Base-by-base conservation (phyloP, 1,284 basidiomycete species). In the Coniferiporia sulphurascens region DNA sequence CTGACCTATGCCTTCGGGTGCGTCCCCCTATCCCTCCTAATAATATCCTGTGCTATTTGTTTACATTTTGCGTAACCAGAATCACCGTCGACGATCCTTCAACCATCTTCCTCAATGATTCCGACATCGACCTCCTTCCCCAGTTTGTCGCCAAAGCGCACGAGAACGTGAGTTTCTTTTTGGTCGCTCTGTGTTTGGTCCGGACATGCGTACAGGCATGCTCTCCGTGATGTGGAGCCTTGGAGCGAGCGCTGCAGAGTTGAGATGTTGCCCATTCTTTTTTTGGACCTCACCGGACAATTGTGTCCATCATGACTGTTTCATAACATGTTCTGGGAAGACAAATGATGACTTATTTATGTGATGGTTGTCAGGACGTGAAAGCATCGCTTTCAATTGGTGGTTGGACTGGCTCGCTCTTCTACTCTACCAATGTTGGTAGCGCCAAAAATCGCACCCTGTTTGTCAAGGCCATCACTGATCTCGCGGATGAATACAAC, bases 341-440 rank as follows among this genome's bases (percentile, higher is more conserved):
- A 27, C 5, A 5, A 62, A 55, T 46, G 35, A 49, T 44, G 49
- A 56, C 48, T 38, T 13, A 15, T 58, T 34, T 43, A 58, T 41
- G 55, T 41, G 27, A 12, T 43, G 52, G 19, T 53, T 66, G 82
- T 75, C 76, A 79, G 60, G 74, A 75, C 60, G 89, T 93, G 46
- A 79, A 82, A 62, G 89, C 94, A 15, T 74, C 86, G 58, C 74
- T 95, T 46, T 89, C 91, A 46, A 80, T 97, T 49, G 94, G 94
- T 57, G 94, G 94, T 44, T 96, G 93, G 93, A 85, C 84, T 4
- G 93, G 91, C 19, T 89, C 87, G 3, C 70, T 71, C 51, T 89
- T 76, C 76, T 97, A 91, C 74, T 95, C 93, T 0, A 74, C 81
- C 1, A 83, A 87, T 19, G 85, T 93, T 41, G 81, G 79, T 21